Percentiles rank a stretch among this genome's conserved stretches.
These are phyloP conservation scores for Pelargonium citronellum DNA, from an alignment of 441 rosid genomes.

Conservation along the genomic window DNA sequence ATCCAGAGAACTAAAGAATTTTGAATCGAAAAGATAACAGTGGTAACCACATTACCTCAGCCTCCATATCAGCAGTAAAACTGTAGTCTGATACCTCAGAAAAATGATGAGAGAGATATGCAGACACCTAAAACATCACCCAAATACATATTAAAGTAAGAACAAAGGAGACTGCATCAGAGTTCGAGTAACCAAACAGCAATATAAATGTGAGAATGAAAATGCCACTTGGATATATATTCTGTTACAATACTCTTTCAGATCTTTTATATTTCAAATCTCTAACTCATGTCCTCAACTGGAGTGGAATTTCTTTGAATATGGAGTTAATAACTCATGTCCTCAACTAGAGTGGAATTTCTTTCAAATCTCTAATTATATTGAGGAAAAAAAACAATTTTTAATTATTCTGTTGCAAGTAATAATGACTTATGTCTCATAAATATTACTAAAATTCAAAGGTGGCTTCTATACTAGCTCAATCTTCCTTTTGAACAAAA, in stretches of 20 bases:
- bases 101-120: conserved; percentile 82
- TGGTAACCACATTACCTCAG: conserved; percentile 29
- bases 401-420: not conserved
- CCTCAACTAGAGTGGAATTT: not conserved
- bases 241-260: not conserved
- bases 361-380: not conserved
- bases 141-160: conserved; percentile 10
- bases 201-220: not conserved
- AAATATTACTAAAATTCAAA: not conserved
- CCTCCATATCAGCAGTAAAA: conserved; percentile 99
- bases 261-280: not conserved
- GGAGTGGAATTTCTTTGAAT: not conserved
- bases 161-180: conserved; percentile 5
- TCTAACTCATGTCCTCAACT: not conserved
- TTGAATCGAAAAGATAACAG: not conserved
- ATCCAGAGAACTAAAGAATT: not conserved
- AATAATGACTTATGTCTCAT: not conserved
- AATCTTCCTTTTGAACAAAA: not conserved
- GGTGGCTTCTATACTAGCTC: not conserved
- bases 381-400: not conserved
- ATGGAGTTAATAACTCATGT: not conserved
- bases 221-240: not conserved
- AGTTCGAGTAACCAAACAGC: conserved; percentile 4
- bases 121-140: conserved; percentile 60
- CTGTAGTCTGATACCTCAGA: conserved; percentile 92